Conservation (phyloP, 768 basidiomycete species). For the Naganishia friedmannii region DNA sequence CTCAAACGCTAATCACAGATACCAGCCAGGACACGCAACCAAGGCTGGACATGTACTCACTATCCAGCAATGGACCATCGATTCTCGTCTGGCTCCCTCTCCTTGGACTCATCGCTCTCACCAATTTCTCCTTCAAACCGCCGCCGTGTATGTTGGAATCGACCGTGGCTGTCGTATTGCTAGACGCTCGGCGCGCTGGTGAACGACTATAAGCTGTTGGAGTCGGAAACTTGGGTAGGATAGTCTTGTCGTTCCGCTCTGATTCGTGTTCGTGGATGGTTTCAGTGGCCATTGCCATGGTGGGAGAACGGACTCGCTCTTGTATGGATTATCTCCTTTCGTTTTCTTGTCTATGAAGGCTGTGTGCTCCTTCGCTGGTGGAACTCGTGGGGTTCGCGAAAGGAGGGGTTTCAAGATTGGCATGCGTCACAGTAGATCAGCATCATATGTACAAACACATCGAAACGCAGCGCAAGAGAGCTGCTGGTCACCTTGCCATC, state of each 20-base stretch:
- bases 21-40: neutral
- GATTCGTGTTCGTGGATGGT: constrained; percentile 23
- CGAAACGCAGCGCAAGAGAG: too few relatives aligned
- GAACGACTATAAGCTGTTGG: constrained; percentile 19
- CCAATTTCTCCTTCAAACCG: constrained; percentile 5
- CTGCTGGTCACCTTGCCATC: too few relatives aligned
- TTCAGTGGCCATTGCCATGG: constrained; percentile 16
- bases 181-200: constrained; percentile 9
- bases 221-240: constrained; percentile 8
- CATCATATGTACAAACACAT: neutral
- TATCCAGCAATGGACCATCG: constrained; percentile 11
- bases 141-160: neutral
- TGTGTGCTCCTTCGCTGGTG: neutral
- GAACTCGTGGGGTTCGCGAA: neutral
- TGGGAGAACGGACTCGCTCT: neutral
- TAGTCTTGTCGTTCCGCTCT: constrained; percentile 10
- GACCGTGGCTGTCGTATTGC: constrained; percentile 3
- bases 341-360: neutral
- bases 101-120: constrained; percentile 18
- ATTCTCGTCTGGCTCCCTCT: constrained; percentile 23
- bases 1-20: too few relatives aligned
- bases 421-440: neutral
- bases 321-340: neutral
- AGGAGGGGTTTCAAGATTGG: neutral
- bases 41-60: constrained; percentile 8